Evolutionary conservation across 208 protist genomes (phyloP).

Genomic region (Acanthamoeba lenticulata): DNA sequence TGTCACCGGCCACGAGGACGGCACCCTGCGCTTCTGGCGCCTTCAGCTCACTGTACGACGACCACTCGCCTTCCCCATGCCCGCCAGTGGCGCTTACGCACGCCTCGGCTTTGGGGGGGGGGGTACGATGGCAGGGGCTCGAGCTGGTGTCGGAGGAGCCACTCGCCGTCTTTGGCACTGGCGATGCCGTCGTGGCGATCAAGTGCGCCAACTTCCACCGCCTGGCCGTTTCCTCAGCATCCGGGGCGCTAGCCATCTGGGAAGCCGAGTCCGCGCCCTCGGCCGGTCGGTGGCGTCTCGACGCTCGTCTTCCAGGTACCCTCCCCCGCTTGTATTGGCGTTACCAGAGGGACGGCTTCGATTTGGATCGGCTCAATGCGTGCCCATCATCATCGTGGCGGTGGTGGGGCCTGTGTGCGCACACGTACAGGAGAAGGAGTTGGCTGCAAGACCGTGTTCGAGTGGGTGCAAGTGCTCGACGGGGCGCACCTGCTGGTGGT

Average conservation of each 20-base stretch:
- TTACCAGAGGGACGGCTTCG: too few species aligned
- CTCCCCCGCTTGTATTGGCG: not conserved
- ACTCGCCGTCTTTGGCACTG: not conserved
- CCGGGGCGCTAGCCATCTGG: constrained; percentile 5
- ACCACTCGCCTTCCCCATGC: not conserved
- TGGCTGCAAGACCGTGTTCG: not conserved
- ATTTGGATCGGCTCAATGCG: too few species aligned
- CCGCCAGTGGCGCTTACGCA: too few species aligned
- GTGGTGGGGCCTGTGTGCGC: too few species aligned
- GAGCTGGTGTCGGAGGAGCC: not conserved
- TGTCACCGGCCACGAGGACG: constrained; percentile 43
- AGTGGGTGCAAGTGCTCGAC: constrained; percentile 27
- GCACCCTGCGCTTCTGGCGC: constrained; percentile 43
- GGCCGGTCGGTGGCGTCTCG: not conserved
- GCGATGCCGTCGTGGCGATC: not conserved
- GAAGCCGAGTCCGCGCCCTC: constrained; percentile 9
- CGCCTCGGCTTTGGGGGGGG: too few species aligned
- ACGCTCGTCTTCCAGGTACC: constrained; percentile 26
- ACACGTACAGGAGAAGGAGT: not conserved
- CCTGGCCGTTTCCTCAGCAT: not conserved
- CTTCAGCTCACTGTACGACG: not conserved
- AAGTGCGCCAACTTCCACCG: not conserved
- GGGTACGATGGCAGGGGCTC: not conserved
- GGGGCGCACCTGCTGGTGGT: not conserved
- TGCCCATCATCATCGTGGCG: too few species aligned